phyloP scores from a whole-genome alignment of 495 filamentous ascomycete genomes.

The Pseudotulostoma volvatum region DNA sequence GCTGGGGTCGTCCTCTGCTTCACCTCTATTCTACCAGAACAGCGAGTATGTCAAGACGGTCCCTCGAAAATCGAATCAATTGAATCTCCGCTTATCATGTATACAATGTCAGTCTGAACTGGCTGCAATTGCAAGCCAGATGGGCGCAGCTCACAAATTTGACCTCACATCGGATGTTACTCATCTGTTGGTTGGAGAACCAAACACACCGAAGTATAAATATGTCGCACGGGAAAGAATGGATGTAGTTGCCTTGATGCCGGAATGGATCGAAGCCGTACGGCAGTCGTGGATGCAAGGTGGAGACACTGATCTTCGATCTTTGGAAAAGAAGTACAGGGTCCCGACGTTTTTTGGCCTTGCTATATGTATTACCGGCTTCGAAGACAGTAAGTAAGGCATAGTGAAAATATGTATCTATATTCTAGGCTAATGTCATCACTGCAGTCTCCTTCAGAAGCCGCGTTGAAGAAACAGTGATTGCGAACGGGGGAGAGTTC shows the following conservation, averaged over 20 bases:
- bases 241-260: conserved; percentile 65
- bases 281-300: conserved; percentile 68
- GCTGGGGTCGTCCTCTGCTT: conserved; percentile 76
- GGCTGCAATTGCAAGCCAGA: conserved; percentile 49
- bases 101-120: conserved; percentile 43
- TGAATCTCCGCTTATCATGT: not conserved
- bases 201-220: conserved; percentile 79
- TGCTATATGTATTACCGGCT: conserved; percentile 76
- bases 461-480: conserved; percentile 46
- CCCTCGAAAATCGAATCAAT: not conserved
- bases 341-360: conserved; percentile 47
- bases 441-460: conserved; percentile 45
- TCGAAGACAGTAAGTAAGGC: conserved; percentile 54
- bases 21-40: conserved; percentile 68
- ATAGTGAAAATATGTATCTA: not conserved
- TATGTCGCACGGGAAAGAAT: conserved; percentile 81
- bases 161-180: conserved; percentile 95
- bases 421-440: conserved; percentile 4
- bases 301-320: conserved; percentile 56
- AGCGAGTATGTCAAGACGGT: conserved; percentile 43
- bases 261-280: conserved; percentile 73
- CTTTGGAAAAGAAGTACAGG: conserved; percentile 43
- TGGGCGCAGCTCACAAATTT: conserved; percentile 72
- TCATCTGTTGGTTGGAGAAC: conserved; percentile 79
- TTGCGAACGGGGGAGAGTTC: conserved; percentile 60